Percentiles rank a stretch among this genome's conserved stretches.
Conservation (phyloP, 495 filamentous ascomycete genomes). For the Penicillium atrosanguineum region DNA sequence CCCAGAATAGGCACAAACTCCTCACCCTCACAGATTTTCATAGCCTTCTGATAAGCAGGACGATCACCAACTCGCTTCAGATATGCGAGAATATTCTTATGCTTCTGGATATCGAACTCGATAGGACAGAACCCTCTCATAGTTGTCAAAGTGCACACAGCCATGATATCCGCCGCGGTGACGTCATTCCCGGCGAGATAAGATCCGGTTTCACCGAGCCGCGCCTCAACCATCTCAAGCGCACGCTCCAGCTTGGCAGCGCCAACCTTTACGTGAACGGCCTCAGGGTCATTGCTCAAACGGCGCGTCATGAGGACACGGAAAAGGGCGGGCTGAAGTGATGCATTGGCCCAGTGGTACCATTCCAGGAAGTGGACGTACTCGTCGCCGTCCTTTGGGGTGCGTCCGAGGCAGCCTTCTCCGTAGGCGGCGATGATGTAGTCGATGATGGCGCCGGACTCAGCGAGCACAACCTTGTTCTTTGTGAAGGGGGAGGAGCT, state of each 20-base stretch:
- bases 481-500: conserved; percentile 31
- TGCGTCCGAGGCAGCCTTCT: conserved; percentile 40
- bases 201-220: conserved; percentile 37
- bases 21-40: conserved; percentile 36
- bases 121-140: conserved; percentile 48
- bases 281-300: conserved; percentile 3
- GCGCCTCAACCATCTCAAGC: conserved; percentile 41
- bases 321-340: conserved; percentile 41
- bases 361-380: conserved; percentile 60
- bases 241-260: conserved; percentile 14
- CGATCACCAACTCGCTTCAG: conserved; percentile 24
- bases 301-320: conserved; percentile 18
- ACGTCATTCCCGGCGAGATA: conserved; percentile 59
- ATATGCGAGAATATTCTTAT: conserved; percentile 26
- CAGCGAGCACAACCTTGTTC: conserved; percentile 37
- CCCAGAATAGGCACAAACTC: conserved; percentile 23
- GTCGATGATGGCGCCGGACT: conserved; percentile 53
- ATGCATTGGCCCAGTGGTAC: conserved; percentile 58
- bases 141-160: conserved; percentile 51
- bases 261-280: conserved; percentile 9
- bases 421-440: conserved; percentile 56
- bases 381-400: conserved; percentile 35
- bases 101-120: conserved; percentile 28
- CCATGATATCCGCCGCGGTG: conserved; percentile 62
- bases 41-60: conserved; percentile 27